Evolutionary conservation across 768 basidiomycete genomes (phyloP).

Genomic region (Coprinopsis sp.): DNA sequence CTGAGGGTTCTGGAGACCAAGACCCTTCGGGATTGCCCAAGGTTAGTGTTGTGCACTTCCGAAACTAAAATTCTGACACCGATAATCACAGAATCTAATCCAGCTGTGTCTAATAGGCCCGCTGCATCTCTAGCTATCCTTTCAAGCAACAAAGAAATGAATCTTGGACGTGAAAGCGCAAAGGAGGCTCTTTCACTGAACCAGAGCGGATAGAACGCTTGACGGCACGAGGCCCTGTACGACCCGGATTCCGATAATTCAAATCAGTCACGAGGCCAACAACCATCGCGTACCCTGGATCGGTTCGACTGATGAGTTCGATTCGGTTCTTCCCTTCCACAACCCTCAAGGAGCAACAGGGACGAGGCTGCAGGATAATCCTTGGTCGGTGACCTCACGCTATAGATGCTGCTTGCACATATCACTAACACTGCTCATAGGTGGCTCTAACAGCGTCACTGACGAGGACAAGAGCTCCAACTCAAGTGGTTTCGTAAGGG

Average conservation of each 20-base stretch:
- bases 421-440: too few relatives aligned
- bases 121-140: too few relatives aligned
- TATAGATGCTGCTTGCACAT: too few relatives aligned
- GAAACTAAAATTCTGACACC: too few relatives aligned
- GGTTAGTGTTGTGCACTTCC: too few relatives aligned
- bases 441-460: background rate
- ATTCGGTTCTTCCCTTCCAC: slow-evolving; percentile 5
- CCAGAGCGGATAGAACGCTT: background rate
- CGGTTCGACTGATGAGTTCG: slow-evolving; percentile 5
- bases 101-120: too few relatives aligned
- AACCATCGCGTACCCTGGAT: slow-evolving; percentile 13
- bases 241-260: slow-evolving; percentile 27
- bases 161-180: background rate
- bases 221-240: slow-evolving; percentile 27
- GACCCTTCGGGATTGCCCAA: too few relatives aligned
- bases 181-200: background rate
- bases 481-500: background rate
- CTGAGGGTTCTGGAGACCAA: too few relatives aligned
- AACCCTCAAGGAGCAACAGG: background rate
- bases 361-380: too few relatives aligned
- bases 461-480: background rate
- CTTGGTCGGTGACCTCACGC: too few relatives aligned
- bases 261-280: slow-evolving; percentile 19
- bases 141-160: too few relatives aligned
- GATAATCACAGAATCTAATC: too few relatives aligned